Base-by-base conservation (phyloP, 1,139 yeast genomes). In the Blastobotrys proliferans region DNA sequence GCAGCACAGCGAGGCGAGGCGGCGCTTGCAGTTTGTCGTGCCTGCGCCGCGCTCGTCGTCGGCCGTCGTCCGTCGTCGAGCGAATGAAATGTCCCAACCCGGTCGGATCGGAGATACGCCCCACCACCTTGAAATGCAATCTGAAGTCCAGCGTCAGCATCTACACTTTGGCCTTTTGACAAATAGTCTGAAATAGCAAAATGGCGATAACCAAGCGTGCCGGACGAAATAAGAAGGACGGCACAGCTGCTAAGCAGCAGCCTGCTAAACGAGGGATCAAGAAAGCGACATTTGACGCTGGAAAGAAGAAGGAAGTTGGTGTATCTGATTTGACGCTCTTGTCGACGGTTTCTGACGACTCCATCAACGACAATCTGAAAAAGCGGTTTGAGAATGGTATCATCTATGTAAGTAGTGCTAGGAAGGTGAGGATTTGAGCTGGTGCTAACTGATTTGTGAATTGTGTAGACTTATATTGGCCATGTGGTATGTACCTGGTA, bases 261-360 rank as follows among this genome's bases (percentile, higher is more conserved):
- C 62, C 84, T 3, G 75, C 74, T 49, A 73, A 80, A 50, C 68
- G 77, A 33, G 67, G 68, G 43, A 85, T 90, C 56, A 82, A 86
- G 61, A 92, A 92, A 68, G 97, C 97, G 17, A 85, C 88, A 39
- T 92, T 88, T 61, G 98, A 94, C 60, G 68, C 83, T 36, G 73
- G 81, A 44, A 88, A 88, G 67, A 87, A 87, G 74, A 87, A 88
- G 64, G 97, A 92, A 64, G 98, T 92, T 16, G 98, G 99, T 40
- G 97, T 94, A 3, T 83, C 95, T 37, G 99, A 94, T 66, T 73
- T 94, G 61, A 94, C 98, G 0, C 71, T 94, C 48, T 71, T 94
- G 50, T 82, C 95, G 25, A 84, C 83, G 52, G 92, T 94, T 56
- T 76, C 92, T 38, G 97, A 94, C 62, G 95, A 87, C 48, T 77